Evolutionary conservation across 2,329 filamentous ascomycete genomes (phyloP), one percentile per base, ranked within the genome.

Genomic region (Pestalotiopsis sp.): DNA sequence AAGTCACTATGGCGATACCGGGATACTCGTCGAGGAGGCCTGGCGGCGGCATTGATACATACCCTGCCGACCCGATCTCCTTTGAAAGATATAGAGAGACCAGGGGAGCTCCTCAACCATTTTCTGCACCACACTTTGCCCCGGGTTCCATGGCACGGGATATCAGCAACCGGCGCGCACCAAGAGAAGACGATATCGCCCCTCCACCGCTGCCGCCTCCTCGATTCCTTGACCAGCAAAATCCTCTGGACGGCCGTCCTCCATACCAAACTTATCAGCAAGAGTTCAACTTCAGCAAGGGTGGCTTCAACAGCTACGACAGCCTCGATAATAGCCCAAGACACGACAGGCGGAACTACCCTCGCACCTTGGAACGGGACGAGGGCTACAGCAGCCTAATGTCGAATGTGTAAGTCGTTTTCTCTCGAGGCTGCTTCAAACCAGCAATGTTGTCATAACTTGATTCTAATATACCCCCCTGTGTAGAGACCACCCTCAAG

Each of bases 141-240:
- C 10, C 74, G 22, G 68, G 76, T 24, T 79, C 79, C 10, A 75
- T 76, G 44, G 78, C 79, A 2, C 79, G 80, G 78, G 74, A 77
- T 26, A 80, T 81, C 72, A 76, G 75, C 22, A 78, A 75, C 63
- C 70, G 68, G 20, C 74, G 71, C 57, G 73, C 75, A 62, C 72
- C 71, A 11, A 73, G 75, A n/a, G 73, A 78, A 64, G 75, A 79
- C 67, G 72, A 75, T 65, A 62, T 63, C 10, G 77, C 74, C 14
- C 79, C 79, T 26, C 79, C 79, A 40, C 78, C 79, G 11, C 70
- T 81, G 58, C 78, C 78, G 20, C 79, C 79, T 22, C 79, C 79
- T 0, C 72, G 73, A 60, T 76, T 71, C 30, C 66, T 74, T 48
- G 76, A 70, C 2, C 78, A 68, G 9, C 67, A 68, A n/a, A 58